Evolutionary conservation across 1,284 basidiomycete species (phyloP).

Genomic region (Trichosporon coremiiforme): DNA sequence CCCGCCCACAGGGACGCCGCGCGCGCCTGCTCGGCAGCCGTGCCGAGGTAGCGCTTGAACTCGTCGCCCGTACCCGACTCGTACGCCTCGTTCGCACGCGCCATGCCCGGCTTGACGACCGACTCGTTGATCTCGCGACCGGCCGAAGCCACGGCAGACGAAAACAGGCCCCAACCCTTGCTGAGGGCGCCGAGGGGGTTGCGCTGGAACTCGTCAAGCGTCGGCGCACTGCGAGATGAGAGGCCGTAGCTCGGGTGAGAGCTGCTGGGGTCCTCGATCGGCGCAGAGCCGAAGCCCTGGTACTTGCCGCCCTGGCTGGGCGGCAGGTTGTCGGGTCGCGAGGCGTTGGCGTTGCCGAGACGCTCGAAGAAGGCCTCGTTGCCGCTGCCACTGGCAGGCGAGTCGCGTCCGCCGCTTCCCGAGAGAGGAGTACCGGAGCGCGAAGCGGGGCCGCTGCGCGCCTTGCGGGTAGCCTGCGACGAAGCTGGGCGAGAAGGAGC

Average conservation of each 20-base stretch:
- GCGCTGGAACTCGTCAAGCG: constrained; percentile 52
- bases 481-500: constrained; percentile 45
- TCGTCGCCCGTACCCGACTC: constrained; percentile 38
- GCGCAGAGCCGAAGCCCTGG: constrained; percentile 53
- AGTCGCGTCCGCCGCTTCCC: constrained; percentile 33
- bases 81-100: constrained; percentile 41
- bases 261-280: constrained; percentile 31
- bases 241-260: constrained; percentile 48
- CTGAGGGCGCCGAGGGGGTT: constrained; percentile 52
- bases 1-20: constrained; percentile 45
- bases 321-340: constrained; percentile 50
- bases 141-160: constrained; percentile 49
- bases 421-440: constrained; percentile 30
- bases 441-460: constrained; percentile 38
- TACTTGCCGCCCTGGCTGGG: constrained; percentile 57
- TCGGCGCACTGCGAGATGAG: constrained; percentile 51
- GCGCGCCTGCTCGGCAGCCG: constrained; percentile 38
- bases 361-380: constrained; percentile 57
- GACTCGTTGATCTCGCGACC: constrained; percentile 51
- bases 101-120: constrained; percentile 55
- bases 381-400: constrained; percentile 25
- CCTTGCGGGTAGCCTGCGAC: constrained; percentile 52
- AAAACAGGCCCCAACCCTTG: constrained; percentile 58
- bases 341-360: constrained; percentile 51
- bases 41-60: constrained; percentile 42